Evolutionary conservation across 495 filamentous ascomycete species (phyloP).

Genomic region (Xylaria curta): DNA sequence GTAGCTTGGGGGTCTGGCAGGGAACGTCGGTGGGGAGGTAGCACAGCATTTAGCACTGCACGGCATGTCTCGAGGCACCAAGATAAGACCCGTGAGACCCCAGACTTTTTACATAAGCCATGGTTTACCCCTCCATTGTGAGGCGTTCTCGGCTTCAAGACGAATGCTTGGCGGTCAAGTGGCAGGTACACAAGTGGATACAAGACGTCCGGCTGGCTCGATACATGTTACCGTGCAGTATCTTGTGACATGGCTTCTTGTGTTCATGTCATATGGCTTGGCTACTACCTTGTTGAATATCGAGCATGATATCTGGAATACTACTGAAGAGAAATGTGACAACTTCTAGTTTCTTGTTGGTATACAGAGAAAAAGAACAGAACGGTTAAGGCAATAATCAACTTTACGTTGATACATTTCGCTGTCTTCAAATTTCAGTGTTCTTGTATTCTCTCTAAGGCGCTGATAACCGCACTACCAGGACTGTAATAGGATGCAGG

Average conservation of each 20-base stretch:
- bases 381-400: too few relatives aligned
- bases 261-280: background rate
- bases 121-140: constrained; percentile 19
- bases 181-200: background rate
- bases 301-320: background rate
- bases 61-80: background rate
- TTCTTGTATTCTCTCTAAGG: too few relatives aligned
- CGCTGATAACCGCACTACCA: too few relatives aligned
- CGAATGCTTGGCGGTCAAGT: background rate
- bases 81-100: constrained; percentile 12
- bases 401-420: too few relatives aligned
- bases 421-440: too few relatives aligned
- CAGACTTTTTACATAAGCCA: background rate
- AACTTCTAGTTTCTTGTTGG: background rate
- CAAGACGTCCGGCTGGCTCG: background rate
- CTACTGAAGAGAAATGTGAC: background rate
- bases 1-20: constrained; percentile 6
- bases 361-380: too few relatives aligned
- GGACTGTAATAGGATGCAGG: background rate
- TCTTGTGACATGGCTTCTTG: background rate
- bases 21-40: background rate
- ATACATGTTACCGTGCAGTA: background rate
- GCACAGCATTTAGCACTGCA: background rate
- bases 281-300: too few relatives aligned
- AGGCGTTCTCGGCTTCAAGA: background rate